These are phyloP conservation scores for Microstegium vimineum DNA, from an alignment of 176 grass and related monocot species.

Conservation along the genomic window DNA sequence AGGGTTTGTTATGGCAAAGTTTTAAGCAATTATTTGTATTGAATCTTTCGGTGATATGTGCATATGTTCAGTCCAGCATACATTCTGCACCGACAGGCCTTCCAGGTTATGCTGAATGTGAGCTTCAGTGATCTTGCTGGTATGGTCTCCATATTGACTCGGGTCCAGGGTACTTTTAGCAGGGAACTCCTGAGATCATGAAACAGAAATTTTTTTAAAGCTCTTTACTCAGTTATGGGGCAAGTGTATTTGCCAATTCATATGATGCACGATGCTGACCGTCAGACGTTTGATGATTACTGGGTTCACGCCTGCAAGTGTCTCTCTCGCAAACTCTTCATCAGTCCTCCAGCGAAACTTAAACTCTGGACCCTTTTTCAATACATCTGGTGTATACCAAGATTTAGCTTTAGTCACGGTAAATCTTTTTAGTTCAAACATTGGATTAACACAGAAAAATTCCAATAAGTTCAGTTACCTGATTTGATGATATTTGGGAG, in stretches of 20 bases:
- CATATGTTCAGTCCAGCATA: conserved; percentile 22
- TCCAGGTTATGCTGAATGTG: conserved; percentile 65
- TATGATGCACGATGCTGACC: conserved; percentile 30
- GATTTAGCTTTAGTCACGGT: not conserved
- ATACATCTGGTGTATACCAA: conserved; percentile 2
- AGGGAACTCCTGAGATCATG: conserved; percentile 63
- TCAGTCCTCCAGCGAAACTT: conserved; percentile 82
- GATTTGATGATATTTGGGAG: conserved; percentile 66
- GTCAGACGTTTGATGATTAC: conserved; percentile 63
- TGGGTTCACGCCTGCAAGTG: conserved; percentile 89
- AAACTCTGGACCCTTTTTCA: conserved; percentile 32
- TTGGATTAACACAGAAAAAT: not conserved
- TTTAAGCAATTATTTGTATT: not conserved
- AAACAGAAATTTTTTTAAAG: not conserved
- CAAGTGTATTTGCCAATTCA: not conserved
- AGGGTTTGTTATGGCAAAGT: not conserved
- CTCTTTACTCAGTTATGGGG: not conserved
- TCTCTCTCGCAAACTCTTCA: conserved; percentile 86
- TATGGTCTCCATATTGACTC: conserved; percentile 62
- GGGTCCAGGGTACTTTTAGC: conserved; percentile 70
- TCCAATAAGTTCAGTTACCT: conserved; percentile 25
- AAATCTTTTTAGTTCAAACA: not conserved
- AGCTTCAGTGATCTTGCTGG: conserved; percentile 67
- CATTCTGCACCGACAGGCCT: conserved; percentile 57
- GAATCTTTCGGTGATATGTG: not conserved